phyloP scores from a whole-genome alignment of 2,329 filamentous ascomycete species.

The Cladophialophora chaetospira region DNA sequence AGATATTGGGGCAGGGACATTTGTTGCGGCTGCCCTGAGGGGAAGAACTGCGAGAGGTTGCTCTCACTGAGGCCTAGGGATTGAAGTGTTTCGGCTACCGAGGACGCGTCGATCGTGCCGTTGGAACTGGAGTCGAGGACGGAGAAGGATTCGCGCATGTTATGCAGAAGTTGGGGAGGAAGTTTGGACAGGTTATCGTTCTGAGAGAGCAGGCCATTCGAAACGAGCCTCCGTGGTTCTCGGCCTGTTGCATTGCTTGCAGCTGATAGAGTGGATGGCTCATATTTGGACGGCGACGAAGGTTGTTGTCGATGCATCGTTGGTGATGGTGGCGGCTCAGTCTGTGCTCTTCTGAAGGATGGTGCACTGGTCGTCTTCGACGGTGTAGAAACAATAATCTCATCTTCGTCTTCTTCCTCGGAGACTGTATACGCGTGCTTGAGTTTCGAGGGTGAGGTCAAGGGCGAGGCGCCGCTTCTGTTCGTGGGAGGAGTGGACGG shows the following conservation, averaged over 20 bases:
- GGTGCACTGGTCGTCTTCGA: slow-evolving; percentile 43
- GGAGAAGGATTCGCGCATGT: slow-evolving; percentile 89
- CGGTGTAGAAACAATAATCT: slow-evolving; percentile 41
- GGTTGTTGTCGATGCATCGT: slow-evolving; percentile 30
- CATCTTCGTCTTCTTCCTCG: slow-evolving; percentile 40
- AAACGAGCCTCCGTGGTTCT: slow-evolving; percentile 19
- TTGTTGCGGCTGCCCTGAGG: slow-evolving; percentile 67
- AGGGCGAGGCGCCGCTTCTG: slow-evolving; percentile 43
- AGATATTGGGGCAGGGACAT: slow-evolving; percentile 85
- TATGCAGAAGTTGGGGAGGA: slow-evolving; percentile 78
- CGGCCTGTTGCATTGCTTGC: not conserved
- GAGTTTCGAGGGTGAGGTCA: slow-evolving; percentile 50
- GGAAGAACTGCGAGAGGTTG: slow-evolving; percentile 81
- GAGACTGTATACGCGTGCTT: slow-evolving; percentile 50
- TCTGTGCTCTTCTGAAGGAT: slow-evolving; percentile 27
- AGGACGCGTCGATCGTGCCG: slow-evolving; percentile 76
- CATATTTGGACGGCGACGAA: slow-evolving; percentile 10
- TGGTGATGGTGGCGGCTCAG: slow-evolving; percentile 43
- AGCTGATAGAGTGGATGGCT: not conserved
- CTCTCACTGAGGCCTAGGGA: slow-evolving; percentile 70
- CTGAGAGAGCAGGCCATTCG: slow-evolving; percentile 24
- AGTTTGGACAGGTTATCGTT: slow-evolving; percentile 54
- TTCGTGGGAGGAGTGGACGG: slow-evolving; percentile 51
- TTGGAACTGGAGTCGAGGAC: slow-evolving; percentile 89
- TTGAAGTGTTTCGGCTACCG: slow-evolving; percentile 79